These are phyloP conservation scores for Colletotrichum neosansevieriae DNA, from an alignment of 2,329 filamentous ascomycete genomes.

Conservation along the genomic window DNA sequence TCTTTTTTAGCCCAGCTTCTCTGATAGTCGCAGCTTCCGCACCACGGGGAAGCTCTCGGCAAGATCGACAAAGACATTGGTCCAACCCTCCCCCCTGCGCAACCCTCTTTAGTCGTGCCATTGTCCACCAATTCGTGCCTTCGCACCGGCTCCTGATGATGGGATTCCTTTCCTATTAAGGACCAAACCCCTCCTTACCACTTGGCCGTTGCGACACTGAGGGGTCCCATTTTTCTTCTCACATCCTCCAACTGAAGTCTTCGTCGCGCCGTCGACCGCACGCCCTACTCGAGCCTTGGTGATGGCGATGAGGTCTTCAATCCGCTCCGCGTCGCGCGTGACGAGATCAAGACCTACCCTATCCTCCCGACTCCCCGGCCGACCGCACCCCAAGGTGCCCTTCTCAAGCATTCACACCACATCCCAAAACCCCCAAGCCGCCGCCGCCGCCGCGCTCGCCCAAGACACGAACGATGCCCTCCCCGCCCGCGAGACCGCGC, in stretches of 20 bases:
- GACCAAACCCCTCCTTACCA: neutral
- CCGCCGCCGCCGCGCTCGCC: neutral
- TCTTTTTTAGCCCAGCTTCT: neutral
- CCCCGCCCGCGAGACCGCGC: neutral
- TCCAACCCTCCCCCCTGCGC: neutral
- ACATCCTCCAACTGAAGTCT: neutral
- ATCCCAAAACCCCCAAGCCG: constrained; percentile 18
- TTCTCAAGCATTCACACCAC: constrained; percentile 27
- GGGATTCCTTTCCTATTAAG: neutral
- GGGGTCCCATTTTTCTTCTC: neutral
- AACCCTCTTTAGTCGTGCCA: neutral
- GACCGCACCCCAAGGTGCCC: neutral
- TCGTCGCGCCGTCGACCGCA: neutral
- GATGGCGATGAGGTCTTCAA: constrained; percentile 10
- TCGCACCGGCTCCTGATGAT: neutral
- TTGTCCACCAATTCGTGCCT: constrained; percentile 1
- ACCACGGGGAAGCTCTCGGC: constrained; percentile 21
- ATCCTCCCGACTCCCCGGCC: neutral
- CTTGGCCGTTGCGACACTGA: too few relatives aligned
- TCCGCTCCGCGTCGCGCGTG: constrained; percentile 12
- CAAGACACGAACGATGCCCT: neutral
- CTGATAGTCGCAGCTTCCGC: constrained; percentile 4
- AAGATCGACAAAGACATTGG: constrained; percentile 7
- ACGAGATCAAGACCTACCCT: neutral
- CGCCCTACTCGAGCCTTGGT: too few relatives aligned